Percentiles rank a stretch among this genome's conserved stretches.
phyloP scores from a whole-genome alignment of 1,284 basidiomycete genomes.

The Leccinum pachyderme region DNA sequence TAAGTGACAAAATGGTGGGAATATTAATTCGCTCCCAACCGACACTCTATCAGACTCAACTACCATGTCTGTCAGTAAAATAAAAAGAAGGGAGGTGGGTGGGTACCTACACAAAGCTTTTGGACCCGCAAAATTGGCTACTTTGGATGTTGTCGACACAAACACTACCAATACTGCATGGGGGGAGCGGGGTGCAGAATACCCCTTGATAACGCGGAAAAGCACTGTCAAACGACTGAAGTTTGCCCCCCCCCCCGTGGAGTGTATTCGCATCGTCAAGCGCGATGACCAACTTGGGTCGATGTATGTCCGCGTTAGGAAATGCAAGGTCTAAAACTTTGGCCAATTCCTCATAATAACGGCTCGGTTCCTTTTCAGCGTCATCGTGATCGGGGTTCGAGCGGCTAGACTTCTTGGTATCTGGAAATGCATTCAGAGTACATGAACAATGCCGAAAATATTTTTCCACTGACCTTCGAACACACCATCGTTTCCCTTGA shows the following conservation, averaged over 20 bases:
- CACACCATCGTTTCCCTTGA: no score
- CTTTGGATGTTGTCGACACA: neutral
- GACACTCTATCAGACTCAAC: no score
- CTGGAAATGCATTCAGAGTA: neutral
- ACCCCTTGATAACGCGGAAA: neutral
- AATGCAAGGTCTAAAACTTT: no score
- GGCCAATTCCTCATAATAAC: no score
- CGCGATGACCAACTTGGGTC: no score
- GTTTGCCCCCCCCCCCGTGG: neutral
- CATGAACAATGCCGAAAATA: no score
- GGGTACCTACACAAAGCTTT: neutral
- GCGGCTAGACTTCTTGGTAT: neutral
- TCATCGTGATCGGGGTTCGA: neutral
- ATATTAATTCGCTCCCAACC: no score
- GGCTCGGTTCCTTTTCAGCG: neutral
- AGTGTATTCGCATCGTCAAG: neutral
- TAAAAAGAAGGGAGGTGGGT: neutral
- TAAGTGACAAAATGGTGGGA: no score
- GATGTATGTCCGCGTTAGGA: neutral
- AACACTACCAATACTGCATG: neutral
- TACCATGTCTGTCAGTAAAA: no score
- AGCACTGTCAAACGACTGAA: neutral
- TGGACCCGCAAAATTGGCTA: neutral
- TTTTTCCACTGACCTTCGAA: no score
- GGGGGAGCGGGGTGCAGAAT: neutral